Base-by-base conservation (phyloP, 148 eudicot species). In the Nyssa sinensis region DNA sequence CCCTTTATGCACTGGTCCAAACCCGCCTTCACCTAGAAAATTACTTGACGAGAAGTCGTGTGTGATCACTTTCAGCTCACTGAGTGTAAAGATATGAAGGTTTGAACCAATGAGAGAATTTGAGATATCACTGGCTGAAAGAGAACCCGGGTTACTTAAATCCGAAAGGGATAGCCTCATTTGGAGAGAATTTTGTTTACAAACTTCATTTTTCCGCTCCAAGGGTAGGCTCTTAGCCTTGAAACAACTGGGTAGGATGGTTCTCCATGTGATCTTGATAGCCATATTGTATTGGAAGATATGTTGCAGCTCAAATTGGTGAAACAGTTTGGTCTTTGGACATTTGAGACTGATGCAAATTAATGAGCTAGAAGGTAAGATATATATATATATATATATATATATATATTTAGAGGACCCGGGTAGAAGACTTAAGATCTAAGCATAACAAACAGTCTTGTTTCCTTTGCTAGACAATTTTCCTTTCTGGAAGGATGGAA, bases 1-100 rank as follows among this genome's bases (percentile, higher is more conserved):
- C 70, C 98, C 98, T 72, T 94, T 94, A 66, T 94, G 81, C 37
- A 94, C 98, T 0, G 96, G 93, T 3, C 97, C 98, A 35, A 94
- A 94, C 34, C 98, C 97, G 27, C 98, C 98, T 70, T 92, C 97
- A 0, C 98, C 97, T 32, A 94, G 86, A 69, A 83, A 92, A 66
- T 92, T 94, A 57, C 84, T 75, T 0, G 88, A 76, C 17, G 93
- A 81, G 70, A 85, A 92, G 69, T 86, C 84, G 47, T 80, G 81
- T 4, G 98, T 92, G 47, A 94, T 89, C 75, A 66, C 27, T 64
- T 83, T 81, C 55, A 94, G 89, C 75, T 94, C 96, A n/a, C 74
- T 78, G 7, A 84, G 78, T 0, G 86, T 90, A 78, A 94, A 94
- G 0, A 81, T 79, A 32, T 87, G 90, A 39, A 92, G 91, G 69